Percentiles rank a stretch among this genome's conserved stretches.
Conservation (phyloP, 192 early-diverging fungal species). For the Rhizophagus prolifer region DNA sequence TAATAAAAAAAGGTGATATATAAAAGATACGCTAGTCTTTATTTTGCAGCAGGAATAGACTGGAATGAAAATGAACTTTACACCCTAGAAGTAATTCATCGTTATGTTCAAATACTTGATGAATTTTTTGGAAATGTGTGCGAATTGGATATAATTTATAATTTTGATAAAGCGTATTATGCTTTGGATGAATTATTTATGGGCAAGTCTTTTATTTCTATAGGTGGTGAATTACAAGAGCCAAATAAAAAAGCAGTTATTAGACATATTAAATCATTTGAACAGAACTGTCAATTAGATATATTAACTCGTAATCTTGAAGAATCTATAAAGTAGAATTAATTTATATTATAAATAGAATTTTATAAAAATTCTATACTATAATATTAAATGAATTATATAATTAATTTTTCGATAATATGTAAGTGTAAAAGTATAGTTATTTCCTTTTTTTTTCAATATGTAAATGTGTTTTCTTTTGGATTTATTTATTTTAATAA, state of each 20-base stretch:
- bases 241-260: constrained; percentile 44
- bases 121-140: constrained; percentile 59
- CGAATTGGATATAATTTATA: constrained; percentile 57
- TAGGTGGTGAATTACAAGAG: constrained; percentile 38
- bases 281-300: constrained; percentile 2
- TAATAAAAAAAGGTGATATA: constrained; percentile 48
- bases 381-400: no score
- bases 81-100: constrained; percentile 50
- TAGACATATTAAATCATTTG: constrained; percentile 42
- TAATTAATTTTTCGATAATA: no score
- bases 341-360: no score
- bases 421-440: no score
- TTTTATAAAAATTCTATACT: no score
- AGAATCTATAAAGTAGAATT: neutral
- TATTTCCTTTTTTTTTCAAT: no score
- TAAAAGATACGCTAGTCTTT: constrained; percentile 55
- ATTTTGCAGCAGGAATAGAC: constrained; percentile 51
- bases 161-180: constrained; percentile 52
- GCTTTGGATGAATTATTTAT: constrained; percentile 47
- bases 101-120: constrained; percentile 54
- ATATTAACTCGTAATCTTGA: neutral
- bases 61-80: constrained; percentile 55
- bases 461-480: no score
- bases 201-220: constrained; percentile 18
- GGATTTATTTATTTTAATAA: no score